Percentiles rank a stretch among this genome's conserved stretches.
These are phyloP conservation scores for Chrysosporium queenslandicum DNA, from an alignment of 2,329 filamentous ascomycete species.

Conservation along the genomic window DNA sequence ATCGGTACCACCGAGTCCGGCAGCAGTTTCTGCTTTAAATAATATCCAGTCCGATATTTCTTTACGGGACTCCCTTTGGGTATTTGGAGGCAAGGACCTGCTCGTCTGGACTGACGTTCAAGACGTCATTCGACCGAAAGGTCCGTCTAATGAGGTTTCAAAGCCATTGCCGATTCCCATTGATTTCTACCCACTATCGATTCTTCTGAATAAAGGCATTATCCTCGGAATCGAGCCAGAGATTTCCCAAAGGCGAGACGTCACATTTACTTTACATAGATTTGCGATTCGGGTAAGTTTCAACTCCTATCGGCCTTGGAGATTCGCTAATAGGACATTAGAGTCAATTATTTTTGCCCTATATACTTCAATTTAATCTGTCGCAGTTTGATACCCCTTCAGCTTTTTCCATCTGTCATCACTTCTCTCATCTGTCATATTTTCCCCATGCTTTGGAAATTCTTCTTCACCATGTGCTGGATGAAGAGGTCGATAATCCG, in stretches of 20 bases:
- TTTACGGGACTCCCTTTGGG: slow-evolving; percentile 82
- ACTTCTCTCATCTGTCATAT: slow-evolving; percentile 80
- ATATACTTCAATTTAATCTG: slow-evolving; percentile 71
- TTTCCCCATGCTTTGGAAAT: slow-evolving; percentile 90
- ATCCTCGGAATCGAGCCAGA: slow-evolving; percentile 86
- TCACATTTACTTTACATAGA: slow-evolving; percentile 68
- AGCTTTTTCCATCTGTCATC: slow-evolving; percentile 69
- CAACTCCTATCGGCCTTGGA: neutral
- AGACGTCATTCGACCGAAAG: slow-evolving; percentile 63
- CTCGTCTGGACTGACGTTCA: slow-evolving; percentile 83
- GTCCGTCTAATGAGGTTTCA: slow-evolving; percentile 53
- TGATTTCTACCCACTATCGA: slow-evolving; percentile 92
- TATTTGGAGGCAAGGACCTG: slow-evolving; percentile 79
- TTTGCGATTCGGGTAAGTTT: slow-evolving; percentile 70
- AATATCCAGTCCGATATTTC: slow-evolving; percentile 42
- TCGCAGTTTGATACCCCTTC: slow-evolving; percentile 65
- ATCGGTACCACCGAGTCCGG: slow-evolving; percentile 41
- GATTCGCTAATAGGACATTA: slow-evolving; percentile 28
- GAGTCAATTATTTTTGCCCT: slow-evolving; percentile 88
- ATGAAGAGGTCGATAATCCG: slow-evolving; percentile 75
- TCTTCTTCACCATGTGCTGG: slow-evolving; percentile 81
- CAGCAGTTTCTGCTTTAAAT: slow-evolving; percentile 35
- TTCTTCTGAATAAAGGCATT: slow-evolving; percentile 80
- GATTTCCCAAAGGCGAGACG: slow-evolving; percentile 81
- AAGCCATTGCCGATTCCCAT: slow-evolving; percentile 65